Evolutionary conservation across 768 basidiomycete genomes (phyloP).

Genomic region (Dictyophora rubrovolvata): DNA sequence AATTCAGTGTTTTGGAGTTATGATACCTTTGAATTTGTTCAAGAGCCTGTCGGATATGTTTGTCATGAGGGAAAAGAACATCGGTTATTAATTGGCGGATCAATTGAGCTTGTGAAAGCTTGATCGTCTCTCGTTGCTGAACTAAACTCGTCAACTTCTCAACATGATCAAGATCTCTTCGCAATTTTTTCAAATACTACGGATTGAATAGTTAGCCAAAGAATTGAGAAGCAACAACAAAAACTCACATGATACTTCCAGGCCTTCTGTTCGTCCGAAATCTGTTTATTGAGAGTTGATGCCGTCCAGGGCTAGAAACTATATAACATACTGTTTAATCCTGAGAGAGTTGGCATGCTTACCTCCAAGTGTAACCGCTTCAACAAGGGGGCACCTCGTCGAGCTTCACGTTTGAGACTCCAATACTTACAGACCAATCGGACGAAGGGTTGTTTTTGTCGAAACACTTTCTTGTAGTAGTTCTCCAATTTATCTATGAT

Average conservation of each 20-base stretch:
- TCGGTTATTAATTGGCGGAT: constrained; percentile 55
- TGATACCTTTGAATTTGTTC: constrained; percentile 63
- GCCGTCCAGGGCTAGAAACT: constrained; percentile 74
- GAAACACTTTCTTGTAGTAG: constrained; percentile 59
- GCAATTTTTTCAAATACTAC: constrained; percentile 50
- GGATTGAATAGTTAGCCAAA: constrained; percentile 21
- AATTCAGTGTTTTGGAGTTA: neutral
- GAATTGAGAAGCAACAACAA: neutral
- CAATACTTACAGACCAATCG: constrained; percentile 81
- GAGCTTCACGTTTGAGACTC: constrained; percentile 92
- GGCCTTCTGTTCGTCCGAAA: constrained; percentile 75
- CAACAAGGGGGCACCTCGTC: constrained; percentile 86
- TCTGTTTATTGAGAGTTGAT: constrained; percentile 44
- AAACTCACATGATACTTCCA: constrained; percentile 68
- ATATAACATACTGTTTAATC: neutral
- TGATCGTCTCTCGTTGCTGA: constrained; percentile 73
- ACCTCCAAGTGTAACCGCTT: constrained; percentile 87
- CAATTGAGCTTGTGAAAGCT: constrained; percentile 57
- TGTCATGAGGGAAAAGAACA: constrained; percentile 59
- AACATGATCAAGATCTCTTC: constrained; percentile 68
- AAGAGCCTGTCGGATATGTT: constrained; percentile 50
- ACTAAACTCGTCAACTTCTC: constrained; percentile 55
- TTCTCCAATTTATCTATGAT: constrained; percentile 70
- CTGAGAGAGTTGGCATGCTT: constrained; percentile 7
- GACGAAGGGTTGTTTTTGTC: constrained; percentile 72